phyloP scores from a whole-genome alignment of 2,329 filamentous ascomycete genomes.

The Ophiocordyceps sinensis region DNA sequence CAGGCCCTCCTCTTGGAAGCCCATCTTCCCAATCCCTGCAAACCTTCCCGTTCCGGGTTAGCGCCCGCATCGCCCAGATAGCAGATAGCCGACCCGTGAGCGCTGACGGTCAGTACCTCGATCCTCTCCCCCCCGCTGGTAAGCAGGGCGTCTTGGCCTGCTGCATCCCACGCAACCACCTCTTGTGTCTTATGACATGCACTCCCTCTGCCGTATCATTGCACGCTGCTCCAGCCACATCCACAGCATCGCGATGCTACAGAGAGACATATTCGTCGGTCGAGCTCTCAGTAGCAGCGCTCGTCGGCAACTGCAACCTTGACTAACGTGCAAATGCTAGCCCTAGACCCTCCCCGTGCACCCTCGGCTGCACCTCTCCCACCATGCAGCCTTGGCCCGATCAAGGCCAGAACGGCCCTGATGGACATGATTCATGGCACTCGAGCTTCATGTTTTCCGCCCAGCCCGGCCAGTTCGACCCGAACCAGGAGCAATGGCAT shows the following conservation, averaged over 20 bases:
- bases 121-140: background rate
- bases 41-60: slow-evolving; percentile 3
- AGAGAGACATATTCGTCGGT: background rate
- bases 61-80: slow-evolving; percentile 1
- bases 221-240: background rate
- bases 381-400: slow-evolving; percentile 26
- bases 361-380: slow-evolving; percentile 1
- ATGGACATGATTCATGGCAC: slow-evolving; percentile 21
- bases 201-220: background rate
- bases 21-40: slow-evolving; percentile 4
- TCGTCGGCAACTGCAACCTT: background rate
- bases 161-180: background rate
- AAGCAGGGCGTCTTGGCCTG: background rate
- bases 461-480: slow-evolving; percentile 23
- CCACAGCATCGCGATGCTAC: background rate
- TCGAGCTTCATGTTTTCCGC: slow-evolving; percentile 17
- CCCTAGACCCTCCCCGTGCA: background rate
- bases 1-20: background rate
- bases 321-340: background rate
- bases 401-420: slow-evolving; percentile 20
- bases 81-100: slow-evolving; percentile 1
- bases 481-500: slow-evolving; percentile 21
- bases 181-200: background rate
- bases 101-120: slow-evolving; percentile 4
- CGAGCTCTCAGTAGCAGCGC: background rate